Evolutionary conservation across 202 grass and related monocot genomes (phyloP).

Genomic region (Panicum hallii): DNA sequence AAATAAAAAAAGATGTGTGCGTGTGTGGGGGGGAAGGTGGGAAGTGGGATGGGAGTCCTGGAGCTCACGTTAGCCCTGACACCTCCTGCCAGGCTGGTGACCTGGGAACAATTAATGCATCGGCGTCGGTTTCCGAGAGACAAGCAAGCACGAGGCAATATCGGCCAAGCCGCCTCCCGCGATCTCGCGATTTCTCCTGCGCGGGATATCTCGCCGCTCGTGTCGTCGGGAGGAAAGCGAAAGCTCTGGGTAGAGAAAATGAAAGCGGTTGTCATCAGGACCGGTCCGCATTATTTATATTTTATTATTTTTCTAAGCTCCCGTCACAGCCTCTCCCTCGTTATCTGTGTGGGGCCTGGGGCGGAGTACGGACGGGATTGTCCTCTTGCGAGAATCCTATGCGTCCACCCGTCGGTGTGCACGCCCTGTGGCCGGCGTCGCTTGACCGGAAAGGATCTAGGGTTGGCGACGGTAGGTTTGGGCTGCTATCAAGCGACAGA

Average conservation of each 20-base stretch:
- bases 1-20: background rate
- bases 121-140: constrained; percentile 13
- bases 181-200: background rate
- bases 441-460: background rate
- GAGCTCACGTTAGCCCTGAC: constrained; percentile 38
- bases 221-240: background rate
- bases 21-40: too few species aligned
- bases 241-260: constrained; percentile 18
- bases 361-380: constrained; percentile 23
- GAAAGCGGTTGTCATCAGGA: constrained; percentile 25
- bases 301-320: background rate
- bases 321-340: background rate
- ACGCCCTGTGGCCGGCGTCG: background rate
- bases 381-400: constrained; percentile 40
- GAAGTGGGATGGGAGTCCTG: background rate
- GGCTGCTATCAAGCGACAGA: background rate
- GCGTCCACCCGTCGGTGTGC: background rate
- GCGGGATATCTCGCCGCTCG: background rate
- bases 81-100: constrained; percentile 45
- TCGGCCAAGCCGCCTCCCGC: background rate
- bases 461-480: background rate
- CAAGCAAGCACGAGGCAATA: background rate
- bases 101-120: constrained; percentile 42
- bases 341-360: constrained; percentile 3
- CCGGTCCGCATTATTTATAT: background rate